Evolutionary conservation across 305 asterid species (phyloP).

Genomic region (Striga hermonthica): DNA sequence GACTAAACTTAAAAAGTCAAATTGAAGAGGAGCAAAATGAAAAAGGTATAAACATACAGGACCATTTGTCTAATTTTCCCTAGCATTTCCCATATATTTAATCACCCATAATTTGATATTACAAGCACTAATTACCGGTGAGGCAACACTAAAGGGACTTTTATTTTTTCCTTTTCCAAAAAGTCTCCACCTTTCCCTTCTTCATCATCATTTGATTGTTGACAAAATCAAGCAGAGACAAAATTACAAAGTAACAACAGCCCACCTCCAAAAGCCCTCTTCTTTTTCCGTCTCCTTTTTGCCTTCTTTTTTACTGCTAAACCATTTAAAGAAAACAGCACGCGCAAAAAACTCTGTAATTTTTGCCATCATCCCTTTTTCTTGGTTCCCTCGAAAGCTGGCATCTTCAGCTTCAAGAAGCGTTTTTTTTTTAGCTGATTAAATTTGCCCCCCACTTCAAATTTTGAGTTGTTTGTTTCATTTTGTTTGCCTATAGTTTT

Average conservation of each 20-base stretch:
- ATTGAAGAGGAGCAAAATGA: no score
- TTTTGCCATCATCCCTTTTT: not conserved
- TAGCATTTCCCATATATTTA: no score
- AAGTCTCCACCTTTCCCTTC: not conserved
- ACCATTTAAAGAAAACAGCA: not conserved
- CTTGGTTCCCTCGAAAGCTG: conserved; percentile 1
- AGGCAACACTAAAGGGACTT: no score
- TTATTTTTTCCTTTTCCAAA: no score
- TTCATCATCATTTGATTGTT: conserved; percentile 24
- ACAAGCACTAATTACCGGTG: no score
- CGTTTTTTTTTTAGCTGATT: conserved; percentile 1
- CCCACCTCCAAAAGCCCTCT: conserved; percentile 25
- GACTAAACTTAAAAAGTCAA: no score
- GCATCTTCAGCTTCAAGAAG: conserved; percentile 15
- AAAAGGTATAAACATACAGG: no score
- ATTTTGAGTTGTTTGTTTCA: not conserved
- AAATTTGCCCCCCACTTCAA: conserved; percentile 7
- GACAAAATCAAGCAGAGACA: conserved; percentile 26
- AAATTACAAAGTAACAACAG: conserved; percentile 15
- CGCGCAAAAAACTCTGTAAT: conserved; percentile 22
- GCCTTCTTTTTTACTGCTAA: not conserved
- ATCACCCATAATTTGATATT: no score
- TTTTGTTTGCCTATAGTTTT: no score
- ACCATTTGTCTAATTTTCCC: no score
- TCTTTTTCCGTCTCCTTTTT: not conserved